Conservation (phyloP, 805 yeast species). For the Teunomyces panamensis region DNA sequence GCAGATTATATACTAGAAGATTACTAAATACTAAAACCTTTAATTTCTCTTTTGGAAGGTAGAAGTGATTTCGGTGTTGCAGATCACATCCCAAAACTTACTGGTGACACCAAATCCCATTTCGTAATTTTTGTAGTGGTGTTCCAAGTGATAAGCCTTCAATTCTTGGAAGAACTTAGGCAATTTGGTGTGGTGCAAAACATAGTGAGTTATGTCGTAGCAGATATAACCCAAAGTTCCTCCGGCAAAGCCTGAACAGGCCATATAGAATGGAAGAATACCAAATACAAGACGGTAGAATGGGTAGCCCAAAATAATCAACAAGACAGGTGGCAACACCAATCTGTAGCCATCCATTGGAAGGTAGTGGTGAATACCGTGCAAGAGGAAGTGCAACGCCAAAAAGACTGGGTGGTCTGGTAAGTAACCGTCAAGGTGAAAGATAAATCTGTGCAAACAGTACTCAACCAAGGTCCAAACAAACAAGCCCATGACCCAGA, state of each 20-base stretch:
- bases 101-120: conserved; percentile 96
- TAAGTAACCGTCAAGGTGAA: conserved; percentile 84
- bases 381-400: conserved; percentile 83
- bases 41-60: conserved; percentile 43
- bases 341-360: conserved; percentile 95
- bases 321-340: conserved; percentile 94
- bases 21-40: neutral
- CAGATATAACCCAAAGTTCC: conserved; percentile 90
- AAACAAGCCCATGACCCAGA: conserved; percentile 78
- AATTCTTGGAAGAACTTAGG: conserved; percentile 74
- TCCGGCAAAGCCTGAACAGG: conserved; percentile 93
- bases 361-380: conserved; percentile 94
- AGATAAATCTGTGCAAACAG: conserved; percentile 80
- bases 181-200: conserved; percentile 82
- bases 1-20: conserved; percentile 1
- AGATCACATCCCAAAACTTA: conserved; percentile 89
- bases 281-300: conserved; percentile 74
- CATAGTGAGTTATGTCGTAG: conserved; percentile 93
- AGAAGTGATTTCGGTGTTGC: conserved; percentile 70
- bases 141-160: conserved; percentile 92
- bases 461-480: conserved; percentile 95
- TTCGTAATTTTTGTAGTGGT: conserved; percentile 96
- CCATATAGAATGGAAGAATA: conserved; percentile 75
- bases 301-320: conserved; percentile 70
- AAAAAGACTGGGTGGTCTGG: conserved; percentile 78